phyloP scores from a whole-genome alignment of 2,329 filamentous ascomycete species.

The Sporothrix brunneoviolacea region DNA sequence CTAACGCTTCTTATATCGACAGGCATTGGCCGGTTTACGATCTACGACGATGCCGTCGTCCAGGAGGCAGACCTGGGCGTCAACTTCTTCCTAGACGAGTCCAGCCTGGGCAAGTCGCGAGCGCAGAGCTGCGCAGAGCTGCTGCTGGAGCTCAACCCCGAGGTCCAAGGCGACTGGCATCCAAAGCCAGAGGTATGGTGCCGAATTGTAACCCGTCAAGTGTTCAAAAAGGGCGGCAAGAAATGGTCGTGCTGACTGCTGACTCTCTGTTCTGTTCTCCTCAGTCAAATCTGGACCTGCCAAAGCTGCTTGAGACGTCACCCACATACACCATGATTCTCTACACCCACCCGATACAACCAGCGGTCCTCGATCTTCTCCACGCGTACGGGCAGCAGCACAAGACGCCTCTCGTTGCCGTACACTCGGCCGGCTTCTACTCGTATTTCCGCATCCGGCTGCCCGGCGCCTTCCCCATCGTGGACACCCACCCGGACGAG shows the following conservation, averaged over 20 bases:
- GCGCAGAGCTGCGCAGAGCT: slow-evolving; percentile 71
- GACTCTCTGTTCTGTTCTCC: background rate
- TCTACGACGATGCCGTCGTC: slow-evolving; percentile 75
- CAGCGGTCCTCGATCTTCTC: slow-evolving; percentile 38
- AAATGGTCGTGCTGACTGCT: too few species aligned
- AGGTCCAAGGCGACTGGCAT: slow-evolving; percentile 72
- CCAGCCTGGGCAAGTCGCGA: slow-evolving; percentile 67
- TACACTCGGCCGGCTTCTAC: slow-evolving; percentile 89
- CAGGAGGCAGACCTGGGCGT: slow-evolving; percentile 78
- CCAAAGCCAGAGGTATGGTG: slow-evolving; percentile 40
- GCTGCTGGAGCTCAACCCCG: slow-evolving; percentile 83
- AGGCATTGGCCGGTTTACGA: slow-evolving; percentile 87
- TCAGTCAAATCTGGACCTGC: slow-evolving; percentile 15
- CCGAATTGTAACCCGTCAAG: too few species aligned
- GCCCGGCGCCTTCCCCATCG: slow-evolving; percentile 76
- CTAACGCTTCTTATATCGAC: slow-evolving; percentile 12
- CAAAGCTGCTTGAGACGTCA: slow-evolving; percentile 32
- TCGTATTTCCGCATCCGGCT: slow-evolving; percentile 77
- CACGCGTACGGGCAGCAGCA: slow-evolving; percentile 44
- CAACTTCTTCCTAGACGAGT: slow-evolving; percentile 91
- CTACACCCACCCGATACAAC: slow-evolving; percentile 44
- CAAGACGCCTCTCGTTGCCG: slow-evolving; percentile 68
- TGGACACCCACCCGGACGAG: slow-evolving; percentile 91
- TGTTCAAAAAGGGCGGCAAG: too few species aligned
- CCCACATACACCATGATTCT: slow-evolving; percentile 47